phyloP scores from a whole-genome alignment of 441 rosid species.

The Jatropha multifida region DNA sequence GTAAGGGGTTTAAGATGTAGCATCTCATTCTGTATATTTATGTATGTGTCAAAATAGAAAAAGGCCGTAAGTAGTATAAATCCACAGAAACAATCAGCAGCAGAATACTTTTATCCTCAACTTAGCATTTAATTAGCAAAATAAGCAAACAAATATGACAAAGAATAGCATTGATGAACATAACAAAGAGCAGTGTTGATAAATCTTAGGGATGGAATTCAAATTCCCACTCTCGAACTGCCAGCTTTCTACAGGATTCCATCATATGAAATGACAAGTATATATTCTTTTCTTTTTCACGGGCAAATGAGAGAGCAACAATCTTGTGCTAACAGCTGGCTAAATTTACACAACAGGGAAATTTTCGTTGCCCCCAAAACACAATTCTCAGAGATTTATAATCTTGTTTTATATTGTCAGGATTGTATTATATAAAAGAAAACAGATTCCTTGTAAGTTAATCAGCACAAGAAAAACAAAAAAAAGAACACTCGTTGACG shows the following conservation, averaged over 20 bases:
- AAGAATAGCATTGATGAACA: too few species aligned
- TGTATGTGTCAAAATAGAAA: too few species aligned
- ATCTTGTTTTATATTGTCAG: background rate
- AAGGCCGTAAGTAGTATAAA: too few species aligned
- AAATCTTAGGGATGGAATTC: background rate
- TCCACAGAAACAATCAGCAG: too few species aligned
- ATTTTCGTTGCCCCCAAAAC: conserved; percentile 23
- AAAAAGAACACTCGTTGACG: background rate
- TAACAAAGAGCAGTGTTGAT: background rate
- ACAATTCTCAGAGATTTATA: background rate
- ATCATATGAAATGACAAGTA: background rate
- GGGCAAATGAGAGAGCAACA: too few species aligned
- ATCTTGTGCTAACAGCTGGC: background rate
- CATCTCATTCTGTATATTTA: too few species aligned
- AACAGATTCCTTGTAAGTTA: background rate
- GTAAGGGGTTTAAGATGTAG: too few species aligned
- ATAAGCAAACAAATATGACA: too few species aligned
- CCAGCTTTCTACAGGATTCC: background rate
- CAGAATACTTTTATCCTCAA: background rate
- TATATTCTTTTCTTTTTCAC: background rate
- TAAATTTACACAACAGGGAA: background rate
- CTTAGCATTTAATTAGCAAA: too few species aligned
- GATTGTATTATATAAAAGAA: background rate
- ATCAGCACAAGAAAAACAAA: background rate
- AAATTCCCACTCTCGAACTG: background rate